Evolutionary conservation across 2,329 filamentous ascomycete species (phyloP).

Genomic region (Trichoderma cornu-damae): DNA sequence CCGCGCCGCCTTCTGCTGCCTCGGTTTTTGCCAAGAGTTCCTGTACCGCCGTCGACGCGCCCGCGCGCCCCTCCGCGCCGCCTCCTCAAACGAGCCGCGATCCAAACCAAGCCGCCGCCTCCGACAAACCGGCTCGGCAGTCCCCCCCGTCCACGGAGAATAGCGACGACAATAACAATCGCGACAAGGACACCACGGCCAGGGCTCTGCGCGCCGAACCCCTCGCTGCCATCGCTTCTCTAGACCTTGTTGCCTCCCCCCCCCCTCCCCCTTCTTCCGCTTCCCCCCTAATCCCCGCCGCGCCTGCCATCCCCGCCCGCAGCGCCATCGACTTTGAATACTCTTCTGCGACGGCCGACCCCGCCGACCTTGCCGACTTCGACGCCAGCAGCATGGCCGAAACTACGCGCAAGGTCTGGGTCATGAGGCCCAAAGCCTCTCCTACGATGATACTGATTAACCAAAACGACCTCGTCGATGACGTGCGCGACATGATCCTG

Average conservation of each 20-base stretch:
- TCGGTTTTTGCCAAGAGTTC: conserved; percentile 23
- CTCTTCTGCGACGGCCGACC: not conserved
- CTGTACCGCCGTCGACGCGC: not conserved
- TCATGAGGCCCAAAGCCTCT: conserved; percentile 78
- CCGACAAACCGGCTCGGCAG: not conserved
- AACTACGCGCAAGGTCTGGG: conserved; percentile 83
- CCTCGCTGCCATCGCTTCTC: not conserved
- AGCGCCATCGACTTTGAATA: conserved; percentile 25
- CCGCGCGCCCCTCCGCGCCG: conserved; percentile 17
- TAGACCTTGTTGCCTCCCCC: not conserved
- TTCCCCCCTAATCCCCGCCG: not conserved
- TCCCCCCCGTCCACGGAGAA: not conserved
- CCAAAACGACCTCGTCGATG: conserved; percentile 89
- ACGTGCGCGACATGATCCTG: conserved; percentile 86
- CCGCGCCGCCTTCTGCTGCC: conserved; percentile 4
- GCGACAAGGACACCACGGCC: not conserved
- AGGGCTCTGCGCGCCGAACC: not conserved
- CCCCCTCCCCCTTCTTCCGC: not conserved
- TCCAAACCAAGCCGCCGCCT: conserved; percentile 3
- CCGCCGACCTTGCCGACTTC: conserved; percentile 22
- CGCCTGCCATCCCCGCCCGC: conserved; percentile 21
- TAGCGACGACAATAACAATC: not conserved
- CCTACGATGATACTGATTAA: conserved; percentile 80
- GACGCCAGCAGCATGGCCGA: conserved; percentile 53
- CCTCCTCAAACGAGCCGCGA: conserved; percentile 24